Percentiles rank a stretch among this genome's conserved stretches.
Conservation (phyloP, 2,329 filamentous ascomycete species). For the Neofusicoccum cordaticola region DNA sequence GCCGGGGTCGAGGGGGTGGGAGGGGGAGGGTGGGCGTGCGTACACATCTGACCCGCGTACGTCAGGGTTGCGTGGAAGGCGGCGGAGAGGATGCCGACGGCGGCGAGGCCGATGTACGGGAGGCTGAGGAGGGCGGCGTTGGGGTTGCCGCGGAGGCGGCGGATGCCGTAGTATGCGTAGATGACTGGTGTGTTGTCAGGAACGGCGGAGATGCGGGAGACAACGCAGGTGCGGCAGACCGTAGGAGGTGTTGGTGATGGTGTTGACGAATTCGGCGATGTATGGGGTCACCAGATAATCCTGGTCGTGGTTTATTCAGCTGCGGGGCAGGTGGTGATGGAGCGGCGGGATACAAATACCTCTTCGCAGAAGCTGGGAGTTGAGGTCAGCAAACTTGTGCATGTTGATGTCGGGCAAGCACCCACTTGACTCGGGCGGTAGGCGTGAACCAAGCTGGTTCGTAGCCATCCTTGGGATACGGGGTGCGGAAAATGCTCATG, state of each 20-base stretch:
- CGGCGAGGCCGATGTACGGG: constrained; percentile 44
- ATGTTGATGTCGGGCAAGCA: neutral
- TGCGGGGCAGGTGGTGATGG: neutral
- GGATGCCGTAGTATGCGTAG: constrained; percentile 34
- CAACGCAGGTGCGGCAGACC: constrained; percentile 30
- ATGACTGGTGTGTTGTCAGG: constrained; percentile 25
- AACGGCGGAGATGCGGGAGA: neutral
- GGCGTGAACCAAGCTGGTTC: neutral
- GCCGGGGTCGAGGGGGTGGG: neutral
- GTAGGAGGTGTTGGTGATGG: constrained; percentile 52
- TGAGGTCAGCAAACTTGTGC: neutral
- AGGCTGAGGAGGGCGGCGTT: constrained; percentile 18
- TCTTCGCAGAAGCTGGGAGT: constrained; percentile 2
- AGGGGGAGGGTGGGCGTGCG: neutral
- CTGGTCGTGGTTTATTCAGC: constrained; percentile 26
- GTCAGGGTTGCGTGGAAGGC: constrained; percentile 39
- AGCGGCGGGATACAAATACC: neutral
- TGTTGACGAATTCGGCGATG: constrained; percentile 55
- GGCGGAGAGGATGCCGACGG: constrained; percentile 42
- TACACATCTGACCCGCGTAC: constrained; percentile 24
- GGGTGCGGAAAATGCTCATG: neutral
- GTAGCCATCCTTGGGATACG: neutral
- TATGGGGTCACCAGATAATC: constrained; percentile 55
- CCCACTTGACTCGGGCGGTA: neutral
- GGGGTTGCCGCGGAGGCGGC: neutral